Evolutionary conservation across 176 grass and related monocot species (phyloP).

Genomic region (Rhynchospora pubera): DNA sequence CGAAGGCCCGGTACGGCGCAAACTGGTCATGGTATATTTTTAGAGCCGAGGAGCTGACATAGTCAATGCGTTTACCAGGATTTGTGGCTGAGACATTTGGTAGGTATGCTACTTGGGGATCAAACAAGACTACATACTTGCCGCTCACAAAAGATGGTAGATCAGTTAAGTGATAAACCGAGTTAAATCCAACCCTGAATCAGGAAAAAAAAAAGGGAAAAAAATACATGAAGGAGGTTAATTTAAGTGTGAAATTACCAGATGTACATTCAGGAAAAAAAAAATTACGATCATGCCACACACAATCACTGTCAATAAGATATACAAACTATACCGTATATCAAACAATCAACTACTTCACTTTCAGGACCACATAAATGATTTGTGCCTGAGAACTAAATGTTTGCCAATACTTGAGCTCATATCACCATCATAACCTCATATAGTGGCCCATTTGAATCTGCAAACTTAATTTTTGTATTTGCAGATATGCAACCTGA

Average conservation of each 20-base stretch:
- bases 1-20: slow-evolving; percentile 70
- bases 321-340: not conserved
- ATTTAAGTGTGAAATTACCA: not conserved
- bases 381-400: not conserved
- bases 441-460: not conserved
- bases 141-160: slow-evolving; percentile 91
- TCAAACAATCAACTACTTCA: not conserved
- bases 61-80: slow-evolving; percentile 94
- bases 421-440: not conserved
- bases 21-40: slow-evolving; percentile 67
- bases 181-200: slow-evolving; percentile 95
- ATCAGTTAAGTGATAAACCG: slow-evolving; percentile 94
- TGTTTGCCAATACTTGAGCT: not conserved
- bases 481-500: not conserved
- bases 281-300: not conserved
- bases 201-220: not conserved
- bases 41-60: slow-evolving; percentile 74
- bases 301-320: not conserved
- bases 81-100: slow-evolving; percentile 81
- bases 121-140: slow-evolving; percentile 90
- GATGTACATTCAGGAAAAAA: not conserved
- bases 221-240: not conserved
- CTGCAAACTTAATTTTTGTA: not conserved
- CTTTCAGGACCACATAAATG: not conserved
- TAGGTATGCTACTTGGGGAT: slow-evolving; percentile 87